Evolutionary conservation across 345 rosid genomes (phyloP).

Genomic region (Microthlaspi erraticum): DNA sequence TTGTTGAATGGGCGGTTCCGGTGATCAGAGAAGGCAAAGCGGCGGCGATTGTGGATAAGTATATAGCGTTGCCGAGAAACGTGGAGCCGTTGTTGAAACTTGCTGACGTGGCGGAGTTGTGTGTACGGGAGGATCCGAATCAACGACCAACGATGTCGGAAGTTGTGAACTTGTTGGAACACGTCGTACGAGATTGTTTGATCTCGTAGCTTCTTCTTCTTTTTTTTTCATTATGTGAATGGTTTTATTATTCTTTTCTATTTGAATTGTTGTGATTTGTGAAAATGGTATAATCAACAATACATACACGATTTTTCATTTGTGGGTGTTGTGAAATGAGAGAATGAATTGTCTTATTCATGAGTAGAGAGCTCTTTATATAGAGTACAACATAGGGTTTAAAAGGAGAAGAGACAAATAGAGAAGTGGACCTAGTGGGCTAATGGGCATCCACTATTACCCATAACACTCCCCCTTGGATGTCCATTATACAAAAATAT

Average conservation of each 20-base stretch:
- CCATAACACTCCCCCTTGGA: no score
- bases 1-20: constrained; percentile 80
- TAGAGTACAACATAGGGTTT: no score
- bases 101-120: constrained; percentile 76
- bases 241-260: constrained; percentile 18
- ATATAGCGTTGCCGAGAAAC: constrained; percentile 70
- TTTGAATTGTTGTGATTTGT: background rate
- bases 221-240: background rate
- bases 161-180: constrained; percentile 66
- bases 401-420: no score
- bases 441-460: no score
- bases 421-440: no score
- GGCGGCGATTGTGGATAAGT: constrained; percentile 65
- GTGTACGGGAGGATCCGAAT: constrained; percentile 66
- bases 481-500: no score
- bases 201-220: constrained; percentile 47
- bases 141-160: constrained; percentile 76
- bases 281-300: constrained; percentile 7
- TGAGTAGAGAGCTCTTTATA: no score
- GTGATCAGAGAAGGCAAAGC: constrained; percentile 69
- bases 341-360: no score
- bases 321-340: no score
- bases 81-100: constrained; percentile 85
- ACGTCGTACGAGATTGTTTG: constrained; percentile 69
- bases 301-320: no score